Evolutionary conservation across 495 filamentous ascomycete species (phyloP), one percentile per base, ranked within the genome.

Genomic region (Podospora didyma): DNA sequence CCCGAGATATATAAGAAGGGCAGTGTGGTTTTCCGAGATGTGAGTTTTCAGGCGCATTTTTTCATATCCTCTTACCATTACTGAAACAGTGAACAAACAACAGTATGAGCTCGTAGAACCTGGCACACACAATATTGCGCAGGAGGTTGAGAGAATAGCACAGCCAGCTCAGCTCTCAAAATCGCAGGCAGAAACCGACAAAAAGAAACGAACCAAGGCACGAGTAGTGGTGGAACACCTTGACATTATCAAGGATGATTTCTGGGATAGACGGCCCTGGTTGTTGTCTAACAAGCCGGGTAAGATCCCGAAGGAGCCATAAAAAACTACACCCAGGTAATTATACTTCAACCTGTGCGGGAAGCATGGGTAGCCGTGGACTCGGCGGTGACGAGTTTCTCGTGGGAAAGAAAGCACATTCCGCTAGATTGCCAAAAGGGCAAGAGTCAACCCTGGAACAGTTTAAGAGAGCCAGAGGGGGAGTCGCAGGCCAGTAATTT

Each of bases 211-310:
- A 26, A 77, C 80, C 22, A 95, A 92, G 66, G 90, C 92, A 21
- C 74, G 79, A 51, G 85, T 98, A 37, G 81, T 87, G 16, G 75
- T 93, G 41, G 85, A 93, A 54, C 91, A 97, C 73, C 73, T 90
- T 52, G 94, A 98, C 71, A 88, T 98, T 65, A 97, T 97, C 67
- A 88, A 86, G 57, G 89, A 97, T 73, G 87, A 88, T 7, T 97
- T 98, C 70, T 98, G 93, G 94, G 80, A 88, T 57, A 76, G 78
- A 62, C 77, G 89, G 63, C 90, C 92, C 7, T 96, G 92, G 89
- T 81, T 98, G 55, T 69, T 97, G 52, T 88, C 83, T 16, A 85
- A 86, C 53, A 88, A 85, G 63, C 83, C 87, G 21, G 85, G 86
- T 11, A 87, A 82, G 64, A 71, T 87, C 51, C 83, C 84, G 3